Conservation (phyloP, 2,329 filamentous ascomycete genomes). For the Ophiostoma novo-ulmi region DNA sequence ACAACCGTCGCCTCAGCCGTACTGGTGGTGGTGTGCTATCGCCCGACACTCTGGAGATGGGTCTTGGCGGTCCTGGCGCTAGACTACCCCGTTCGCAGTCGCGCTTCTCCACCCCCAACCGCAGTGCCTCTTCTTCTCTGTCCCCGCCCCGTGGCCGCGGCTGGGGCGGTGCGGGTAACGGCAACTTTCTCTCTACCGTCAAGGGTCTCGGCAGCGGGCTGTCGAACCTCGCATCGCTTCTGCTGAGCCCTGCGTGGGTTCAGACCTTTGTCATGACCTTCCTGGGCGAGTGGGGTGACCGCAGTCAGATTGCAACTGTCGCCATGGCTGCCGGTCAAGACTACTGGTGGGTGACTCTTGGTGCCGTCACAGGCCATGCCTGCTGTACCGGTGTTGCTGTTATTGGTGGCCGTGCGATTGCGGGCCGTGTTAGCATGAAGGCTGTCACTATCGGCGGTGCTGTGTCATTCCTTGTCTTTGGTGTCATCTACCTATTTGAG, state of each 20-base stretch:
- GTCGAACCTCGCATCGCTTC: constrained; percentile 77
- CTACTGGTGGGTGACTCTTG: constrained; percentile 97
- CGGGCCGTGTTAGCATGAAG: constrained; percentile 88
- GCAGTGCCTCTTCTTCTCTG: constrained; percentile 75
- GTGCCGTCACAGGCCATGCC: constrained; percentile 78
- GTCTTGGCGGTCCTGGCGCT: constrained; percentile 48
- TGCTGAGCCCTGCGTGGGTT: constrained; percentile 94
- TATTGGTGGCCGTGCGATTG: constrained; percentile 84
- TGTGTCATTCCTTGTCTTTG: constrained; percentile 83
- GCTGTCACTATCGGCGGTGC: constrained; percentile 93
- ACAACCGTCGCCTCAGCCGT: constrained; percentile 58
- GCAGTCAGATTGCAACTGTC: constrained; percentile 96
- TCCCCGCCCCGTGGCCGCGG: constrained; percentile 58
- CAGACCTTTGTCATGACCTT: constrained; percentile 99
- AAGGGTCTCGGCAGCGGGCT: constrained; percentile 56
- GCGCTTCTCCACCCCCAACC: constrained; percentile 72
- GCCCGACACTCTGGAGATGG: constrained; percentile 75
- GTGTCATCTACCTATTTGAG: constrained; percentile 84
- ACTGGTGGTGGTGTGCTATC: constrained; percentile 45
- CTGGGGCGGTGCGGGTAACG: constrained; percentile 37
- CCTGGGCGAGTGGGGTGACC: constrained; percentile 94
- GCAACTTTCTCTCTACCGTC: constrained; percentile 50
- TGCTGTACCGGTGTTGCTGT: constrained; percentile 90
- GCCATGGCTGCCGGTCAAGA: constrained; percentile 98
- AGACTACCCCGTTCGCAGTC: constrained; percentile 69